A percentile compares a stretch with the other conserved stretches of the same genome.
These are phyloP conservation scores for Tolypocladium tundrense DNA, from an alignment of 2,329 filamentous ascomycete species.

Conservation along the genomic window DNA sequence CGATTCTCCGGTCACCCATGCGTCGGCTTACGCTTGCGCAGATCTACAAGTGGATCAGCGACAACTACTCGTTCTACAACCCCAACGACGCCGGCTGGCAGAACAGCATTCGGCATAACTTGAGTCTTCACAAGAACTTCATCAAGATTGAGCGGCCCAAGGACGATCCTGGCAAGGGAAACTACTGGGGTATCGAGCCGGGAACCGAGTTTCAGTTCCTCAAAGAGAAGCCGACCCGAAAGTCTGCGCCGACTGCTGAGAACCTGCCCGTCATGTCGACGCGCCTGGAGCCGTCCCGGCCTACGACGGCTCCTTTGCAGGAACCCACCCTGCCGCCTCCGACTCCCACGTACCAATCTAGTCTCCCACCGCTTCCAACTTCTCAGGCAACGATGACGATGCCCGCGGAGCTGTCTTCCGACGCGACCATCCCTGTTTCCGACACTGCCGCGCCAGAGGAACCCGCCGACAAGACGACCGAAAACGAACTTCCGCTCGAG, in stretches of 20 bases:
- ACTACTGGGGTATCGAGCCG: constrained; percentile 91
- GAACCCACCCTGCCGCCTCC: constrained; percentile 41
- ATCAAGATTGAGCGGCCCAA: constrained; percentile 93
- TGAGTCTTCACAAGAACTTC: constrained; percentile 94
- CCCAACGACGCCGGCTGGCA: constrained; percentile 86
- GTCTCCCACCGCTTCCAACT: constrained; percentile 29
- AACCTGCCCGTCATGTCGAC: constrained; percentile 49
- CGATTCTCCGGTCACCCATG: constrained; percentile 76
- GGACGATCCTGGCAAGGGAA: constrained; percentile 93
- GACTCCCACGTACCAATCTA: constrained; percentile 21
- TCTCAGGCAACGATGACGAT: constrained; percentile 25
- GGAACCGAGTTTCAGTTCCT: constrained; percentile 84
- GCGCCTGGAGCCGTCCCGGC: constrained; percentile 40
- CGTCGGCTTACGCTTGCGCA: constrained; percentile 81
- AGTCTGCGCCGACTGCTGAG: constrained; percentile 43
- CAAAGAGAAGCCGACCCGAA: constrained; percentile 69
- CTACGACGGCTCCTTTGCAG: constrained; percentile 26
- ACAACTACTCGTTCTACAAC: constrained; percentile 82
- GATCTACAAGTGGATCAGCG: constrained; percentile 99
- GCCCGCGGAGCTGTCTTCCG: constrained; percentile 58
- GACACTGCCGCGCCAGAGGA: constrained; percentile 50
- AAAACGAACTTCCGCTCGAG: constrained; percentile 28
- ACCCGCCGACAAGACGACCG: constrained; percentile 28
- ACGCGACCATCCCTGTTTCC: constrained; percentile 66
- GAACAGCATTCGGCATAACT: constrained; percentile 97